Conservation (phyloP, 2,329 filamentous ascomycete genomes). For the Trichothecium sympodiale region DNA sequence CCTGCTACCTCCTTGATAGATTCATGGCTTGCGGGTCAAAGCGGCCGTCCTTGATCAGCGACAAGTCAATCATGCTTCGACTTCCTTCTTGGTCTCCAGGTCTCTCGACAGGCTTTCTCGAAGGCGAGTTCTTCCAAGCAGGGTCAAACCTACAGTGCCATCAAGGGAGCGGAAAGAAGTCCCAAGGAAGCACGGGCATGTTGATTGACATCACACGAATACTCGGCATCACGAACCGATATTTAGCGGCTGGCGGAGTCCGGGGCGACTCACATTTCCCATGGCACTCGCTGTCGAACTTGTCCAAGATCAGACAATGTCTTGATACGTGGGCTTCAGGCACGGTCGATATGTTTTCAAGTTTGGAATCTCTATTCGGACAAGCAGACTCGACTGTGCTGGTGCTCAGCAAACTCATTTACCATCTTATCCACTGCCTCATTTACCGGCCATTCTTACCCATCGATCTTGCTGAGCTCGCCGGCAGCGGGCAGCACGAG, state of each 20-base stretch:
- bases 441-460: constrained; percentile 82
- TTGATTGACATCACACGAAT: constrained; percentile 78
- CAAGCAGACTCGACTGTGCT: constrained; percentile 69
- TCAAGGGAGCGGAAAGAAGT: constrained; percentile 55
- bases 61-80: constrained; percentile 64
- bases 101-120: constrained; percentile 48
- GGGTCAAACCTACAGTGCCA: constrained; percentile 68
- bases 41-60: constrained; percentile 67
- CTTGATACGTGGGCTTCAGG: constrained; percentile 77
- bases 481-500: constrained; percentile 72
- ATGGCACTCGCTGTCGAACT: constrained; percentile 76
- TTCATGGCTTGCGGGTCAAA: constrained; percentile 74
- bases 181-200: constrained; percentile 67
- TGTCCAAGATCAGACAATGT: constrained; percentile 78
- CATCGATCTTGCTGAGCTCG: constrained; percentile 70
- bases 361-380: constrained; percentile 62
- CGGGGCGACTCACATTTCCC: constrained; percentile 86
- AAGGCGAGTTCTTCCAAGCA: constrained; percentile 73
- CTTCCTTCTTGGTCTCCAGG: constrained; percentile 64
- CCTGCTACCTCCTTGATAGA: constrained; percentile 78
- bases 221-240: constrained; percentile 71
- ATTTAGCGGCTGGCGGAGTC: constrained; percentile 73
- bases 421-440: constrained; percentile 77
- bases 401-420: constrained; percentile 75
- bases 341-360: constrained; percentile 68